Percentiles rank a stretch among this genome's conserved stretches.
Conservation (phyloP, 2,329 filamentous ascomycete genomes). For the Aspergillus felis region DNA sequence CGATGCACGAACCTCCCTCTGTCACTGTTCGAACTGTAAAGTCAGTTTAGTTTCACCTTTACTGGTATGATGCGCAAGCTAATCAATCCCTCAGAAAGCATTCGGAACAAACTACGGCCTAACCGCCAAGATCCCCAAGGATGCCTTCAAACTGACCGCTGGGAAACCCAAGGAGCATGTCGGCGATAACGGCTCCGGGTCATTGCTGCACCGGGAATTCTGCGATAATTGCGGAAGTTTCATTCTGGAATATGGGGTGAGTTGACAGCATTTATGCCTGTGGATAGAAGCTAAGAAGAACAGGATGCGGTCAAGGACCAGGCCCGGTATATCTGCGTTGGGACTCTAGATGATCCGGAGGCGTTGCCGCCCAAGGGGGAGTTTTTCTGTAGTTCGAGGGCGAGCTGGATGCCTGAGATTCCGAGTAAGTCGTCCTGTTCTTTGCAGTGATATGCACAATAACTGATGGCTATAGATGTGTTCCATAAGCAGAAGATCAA, state of each 20-base stretch:
- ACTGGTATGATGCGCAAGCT: too few species aligned
- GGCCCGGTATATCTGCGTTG: slow-evolving; percentile 45
- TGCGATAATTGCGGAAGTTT: slow-evolving; percentile 50
- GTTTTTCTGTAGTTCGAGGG: slow-evolving; percentile 50
- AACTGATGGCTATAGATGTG: slow-evolving; percentile 29
- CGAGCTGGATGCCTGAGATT: slow-evolving; percentile 51
- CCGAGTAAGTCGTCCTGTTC: slow-evolving; percentile 33
- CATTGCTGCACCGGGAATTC: slow-evolving; percentile 48
- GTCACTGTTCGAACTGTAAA: slow-evolving; percentile 53
- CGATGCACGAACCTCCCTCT: slow-evolving; percentile 50
- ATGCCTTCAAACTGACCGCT: slow-evolving; percentile 39
- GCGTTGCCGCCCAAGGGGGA: slow-evolving; percentile 51
- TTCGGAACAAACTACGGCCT: slow-evolving; percentile 51
- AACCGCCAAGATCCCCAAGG: slow-evolving; percentile 48
- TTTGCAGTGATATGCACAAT: neutral
- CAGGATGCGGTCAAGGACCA: slow-evolving; percentile 30
- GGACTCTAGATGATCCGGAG: slow-evolving; percentile 49
- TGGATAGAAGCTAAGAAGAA: neutral
- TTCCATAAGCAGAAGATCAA: slow-evolving; percentile 48
- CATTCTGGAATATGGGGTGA: slow-evolving; percentile 51
- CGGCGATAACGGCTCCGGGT: slow-evolving; percentile 49
- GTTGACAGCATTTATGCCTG: slow-evolving; percentile 2
- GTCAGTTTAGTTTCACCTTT: slow-evolving; percentile 17
- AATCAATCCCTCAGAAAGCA: slow-evolving; percentile 39
- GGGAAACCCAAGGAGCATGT: slow-evolving; percentile 44